A percentile compares a stretch with the other conserved stretches of the same genome.
Evolutionary conservation across 23 red algal genomes (phyloP).

Genomic region (Gracilaria domingensis): DNA sequence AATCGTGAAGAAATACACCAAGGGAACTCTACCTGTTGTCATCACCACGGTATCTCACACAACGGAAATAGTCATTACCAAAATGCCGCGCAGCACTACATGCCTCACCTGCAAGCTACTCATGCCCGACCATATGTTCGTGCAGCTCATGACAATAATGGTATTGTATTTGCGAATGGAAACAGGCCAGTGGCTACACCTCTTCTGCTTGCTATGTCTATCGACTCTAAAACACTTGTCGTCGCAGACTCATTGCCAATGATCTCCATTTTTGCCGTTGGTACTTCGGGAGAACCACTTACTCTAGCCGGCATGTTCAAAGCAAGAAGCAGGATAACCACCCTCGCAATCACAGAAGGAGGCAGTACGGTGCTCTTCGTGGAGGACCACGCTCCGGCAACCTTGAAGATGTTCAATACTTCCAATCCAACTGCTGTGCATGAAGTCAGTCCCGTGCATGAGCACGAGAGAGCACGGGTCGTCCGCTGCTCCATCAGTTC

Average conservation of each 20-base stretch:
- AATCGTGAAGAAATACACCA: background rate
- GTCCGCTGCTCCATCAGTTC: slow-evolving; percentile 23
- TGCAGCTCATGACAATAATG: background rate
- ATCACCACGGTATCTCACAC: background rate
- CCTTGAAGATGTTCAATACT: slow-evolving; percentile 9
- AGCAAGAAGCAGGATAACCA: background rate
- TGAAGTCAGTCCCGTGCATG: slow-evolving; percentile 9
- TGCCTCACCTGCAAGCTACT: background rate
- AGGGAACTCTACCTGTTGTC: background rate
- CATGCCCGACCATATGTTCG: background rate
- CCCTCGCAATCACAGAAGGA: slow-evolving; percentile 13
- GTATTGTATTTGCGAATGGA: background rate
- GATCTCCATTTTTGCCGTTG: slow-evolving; percentile 9
- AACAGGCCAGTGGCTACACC: background rate
- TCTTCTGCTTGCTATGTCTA: slow-evolving; percentile 19
- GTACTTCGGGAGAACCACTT: background rate
- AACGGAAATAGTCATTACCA: background rate
- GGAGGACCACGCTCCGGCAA: background rate
- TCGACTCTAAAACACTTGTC: background rate
- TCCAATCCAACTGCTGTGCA: background rate
- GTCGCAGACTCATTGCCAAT: slow-evolving; percentile 12
- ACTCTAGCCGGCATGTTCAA: background rate
- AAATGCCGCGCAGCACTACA: background rate
- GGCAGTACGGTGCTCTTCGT: slow-evolving; percentile 23
- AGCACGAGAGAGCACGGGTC: background rate